Conservation (phyloP, 768 basidiomycete genomes). For the Tylopilus sp. region DNA sequence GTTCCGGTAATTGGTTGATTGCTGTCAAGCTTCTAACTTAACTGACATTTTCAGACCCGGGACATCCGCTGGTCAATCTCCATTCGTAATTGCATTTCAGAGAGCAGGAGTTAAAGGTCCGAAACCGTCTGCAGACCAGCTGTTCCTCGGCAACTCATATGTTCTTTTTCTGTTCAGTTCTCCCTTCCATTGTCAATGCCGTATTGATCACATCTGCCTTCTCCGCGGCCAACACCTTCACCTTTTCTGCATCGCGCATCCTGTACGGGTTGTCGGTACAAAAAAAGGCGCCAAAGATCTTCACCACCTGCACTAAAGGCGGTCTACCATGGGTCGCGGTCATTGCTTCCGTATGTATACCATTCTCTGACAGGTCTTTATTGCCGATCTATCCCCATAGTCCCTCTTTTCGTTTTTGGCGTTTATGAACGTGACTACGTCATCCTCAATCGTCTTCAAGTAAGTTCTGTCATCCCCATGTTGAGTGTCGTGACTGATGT, state of each 20-base stretch:
- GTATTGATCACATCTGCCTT: slow-evolving; percentile 68
- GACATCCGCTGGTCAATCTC: slow-evolving; percentile 62
- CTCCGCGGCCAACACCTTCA: slow-evolving; percentile 61
- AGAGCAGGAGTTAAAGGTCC: slow-evolving; percentile 65
- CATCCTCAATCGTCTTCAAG: slow-evolving; percentile 40
- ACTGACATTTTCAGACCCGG: slow-evolving; percentile 6
- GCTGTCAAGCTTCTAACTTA: not conserved
- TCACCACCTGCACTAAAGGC: slow-evolving; percentile 41
- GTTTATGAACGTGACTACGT: slow-evolving; percentile 64
- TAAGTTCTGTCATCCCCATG: slow-evolving; percentile 3
- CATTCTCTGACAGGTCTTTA: not conserved
- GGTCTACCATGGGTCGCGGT: slow-evolving; percentile 50
- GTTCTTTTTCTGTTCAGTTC: slow-evolving; percentile 29
- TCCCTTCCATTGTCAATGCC: slow-evolving; percentile 72
- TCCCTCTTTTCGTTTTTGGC: slow-evolving; percentile 46
- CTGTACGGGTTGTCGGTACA: slow-evolving; percentile 45
- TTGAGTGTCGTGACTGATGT: slow-evolving; percentile 19
- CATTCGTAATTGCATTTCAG: slow-evolving; percentile 81
- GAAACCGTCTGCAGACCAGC: slow-evolving; percentile 4
- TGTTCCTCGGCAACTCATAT: slow-evolving; percentile 1
- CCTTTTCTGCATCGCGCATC: slow-evolving; percentile 37
- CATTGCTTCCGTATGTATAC: slow-evolving; percentile 21
- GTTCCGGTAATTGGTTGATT: slow-evolving; percentile 33
- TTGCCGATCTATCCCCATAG: slow-evolving; percentile 15
- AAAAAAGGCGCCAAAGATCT: slow-evolving; percentile 49